Percentiles rank a stretch among this genome's conserved stretches.
phyloP scores from a whole-genome alignment of 2,329 filamentous ascomycete genomes.

The Sporothrix protearum region DNA sequence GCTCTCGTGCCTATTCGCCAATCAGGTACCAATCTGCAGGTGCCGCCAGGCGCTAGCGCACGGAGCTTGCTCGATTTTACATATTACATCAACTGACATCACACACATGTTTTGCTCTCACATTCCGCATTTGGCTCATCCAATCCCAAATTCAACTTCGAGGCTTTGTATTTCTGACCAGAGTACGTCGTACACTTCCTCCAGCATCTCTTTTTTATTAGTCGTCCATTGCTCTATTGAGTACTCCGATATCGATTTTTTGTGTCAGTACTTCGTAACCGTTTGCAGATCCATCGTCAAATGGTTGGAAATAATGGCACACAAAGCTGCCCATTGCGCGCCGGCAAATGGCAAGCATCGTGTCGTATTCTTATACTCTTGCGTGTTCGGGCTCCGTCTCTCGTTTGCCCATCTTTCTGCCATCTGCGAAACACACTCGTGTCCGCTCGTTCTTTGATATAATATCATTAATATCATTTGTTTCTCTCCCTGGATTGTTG shows the following conservation, averaged over 20 bases:
- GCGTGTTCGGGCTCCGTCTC: neutral
- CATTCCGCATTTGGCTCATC: neutral
- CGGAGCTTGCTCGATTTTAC: too few species aligned
- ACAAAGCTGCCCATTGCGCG: constrained; percentile 9
- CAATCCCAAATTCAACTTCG: neutral
- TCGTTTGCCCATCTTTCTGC: neutral
- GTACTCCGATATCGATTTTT: constrained; percentile 6
- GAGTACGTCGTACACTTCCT: neutral
- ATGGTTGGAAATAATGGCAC: constrained; percentile 4
- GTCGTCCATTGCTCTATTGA: neutral
- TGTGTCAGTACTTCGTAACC: constrained; percentile 10
- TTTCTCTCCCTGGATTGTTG: neutral
- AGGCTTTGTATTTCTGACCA: neutral
- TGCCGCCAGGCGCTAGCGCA: neutral
- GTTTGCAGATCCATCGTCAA: neutral
- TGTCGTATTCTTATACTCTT: constrained; percentile 2
- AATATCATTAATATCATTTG: neutral
- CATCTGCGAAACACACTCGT: neutral
- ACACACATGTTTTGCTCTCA: neutral
- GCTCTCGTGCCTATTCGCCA: neutral
- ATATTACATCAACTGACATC: too few species aligned
- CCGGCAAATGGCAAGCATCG: neutral
- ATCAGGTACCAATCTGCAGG: neutral
- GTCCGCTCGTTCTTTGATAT: neutral
- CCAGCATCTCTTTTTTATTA: neutral